Conservation (phyloP, 805 yeast species). For the Lachancea sp. region DNA sequence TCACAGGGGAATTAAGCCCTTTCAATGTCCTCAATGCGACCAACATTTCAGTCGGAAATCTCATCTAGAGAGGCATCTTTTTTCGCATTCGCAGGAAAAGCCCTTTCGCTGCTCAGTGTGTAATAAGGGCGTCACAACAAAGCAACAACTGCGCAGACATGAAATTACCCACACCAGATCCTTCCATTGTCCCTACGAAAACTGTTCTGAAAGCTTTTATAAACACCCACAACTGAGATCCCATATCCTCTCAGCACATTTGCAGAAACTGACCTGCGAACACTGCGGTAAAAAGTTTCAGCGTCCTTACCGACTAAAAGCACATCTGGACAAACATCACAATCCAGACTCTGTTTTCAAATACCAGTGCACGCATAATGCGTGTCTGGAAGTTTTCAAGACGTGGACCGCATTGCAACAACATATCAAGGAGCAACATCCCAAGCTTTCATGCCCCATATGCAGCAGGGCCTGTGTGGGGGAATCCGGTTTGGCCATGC, state of each 20-base stretch:
- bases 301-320: conserved; percentile 57
- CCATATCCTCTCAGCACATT: conserved; percentile 62
- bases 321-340: conserved; percentile 64
- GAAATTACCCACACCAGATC: conserved; percentile 72
- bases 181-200: conserved; percentile 52
- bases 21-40: conserved; percentile 57
- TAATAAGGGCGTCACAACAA: conserved; percentile 72
- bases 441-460: conserved; percentile 52
- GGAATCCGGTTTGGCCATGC: conserved; percentile 59
- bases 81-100: conserved; percentile 59
- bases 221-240: conserved; percentile 71
- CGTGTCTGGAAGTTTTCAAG: conserved; percentile 53
- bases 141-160: conserved; percentile 79
- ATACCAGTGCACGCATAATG: conserved; percentile 56
- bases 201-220: conserved; percentile 62
- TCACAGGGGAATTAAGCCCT: conserved; percentile 78
- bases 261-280: conserved; percentile 46
- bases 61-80: conserved; percentile 69
- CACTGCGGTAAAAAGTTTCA: conserved; percentile 59
- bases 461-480: conserved; percentile 76
- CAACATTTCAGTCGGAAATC: conserved; percentile 65
- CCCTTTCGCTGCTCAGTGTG: conserved; percentile 72
- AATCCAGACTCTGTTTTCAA: conserved; percentile 34
- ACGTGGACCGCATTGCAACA: conserved; percentile 69
- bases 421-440: conserved; percentile 69